Evolutionary conservation across 345 rosid species (phyloP).

Genomic region (Aethionema arabicum): DNA sequence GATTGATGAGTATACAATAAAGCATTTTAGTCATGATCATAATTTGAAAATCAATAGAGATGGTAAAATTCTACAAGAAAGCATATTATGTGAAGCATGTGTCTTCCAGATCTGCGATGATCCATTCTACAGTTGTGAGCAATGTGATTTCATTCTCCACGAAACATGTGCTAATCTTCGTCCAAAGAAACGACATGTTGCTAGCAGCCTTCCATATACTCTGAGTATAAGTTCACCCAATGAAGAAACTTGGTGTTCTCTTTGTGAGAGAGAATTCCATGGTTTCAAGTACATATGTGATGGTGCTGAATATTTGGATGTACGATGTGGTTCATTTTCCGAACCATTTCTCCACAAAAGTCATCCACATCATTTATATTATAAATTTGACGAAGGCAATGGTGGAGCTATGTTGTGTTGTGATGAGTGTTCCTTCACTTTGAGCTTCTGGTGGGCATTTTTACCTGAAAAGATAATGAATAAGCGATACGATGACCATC

Average conservation of each 20-base stretch:
- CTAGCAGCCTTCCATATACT: not conserved
- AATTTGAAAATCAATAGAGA: not conserved
- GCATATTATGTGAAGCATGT: not conserved
- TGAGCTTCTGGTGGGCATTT: too few species aligned
- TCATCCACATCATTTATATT: slow-evolving; percentile 6
- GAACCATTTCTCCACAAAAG: not conserved
- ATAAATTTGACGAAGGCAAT: too few species aligned
- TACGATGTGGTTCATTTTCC: not conserved
- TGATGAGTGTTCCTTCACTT: not conserved
- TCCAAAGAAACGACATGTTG: not conserved
- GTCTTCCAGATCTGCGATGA: not conserved
- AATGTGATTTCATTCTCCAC: not conserved
- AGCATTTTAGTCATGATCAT: not conserved
- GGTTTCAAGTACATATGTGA: too few species aligned
- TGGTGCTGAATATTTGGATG: too few species aligned
- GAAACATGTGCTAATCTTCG: not conserved
- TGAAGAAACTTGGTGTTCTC: too few species aligned
- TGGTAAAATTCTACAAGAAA: not conserved
- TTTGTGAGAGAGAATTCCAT: too few species aligned
- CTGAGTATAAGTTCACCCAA: too few species aligned
- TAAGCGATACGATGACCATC: not conserved
- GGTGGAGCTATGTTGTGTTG: not conserved
- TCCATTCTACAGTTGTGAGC: not conserved
- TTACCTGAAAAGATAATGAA: not conserved
- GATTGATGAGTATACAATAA: not conserved